Percentiles rank a stretch among this genome's conserved stretches.
Conservation (phyloP, 179 eudicot species). For the Carnegiea gigantea region DNA sequence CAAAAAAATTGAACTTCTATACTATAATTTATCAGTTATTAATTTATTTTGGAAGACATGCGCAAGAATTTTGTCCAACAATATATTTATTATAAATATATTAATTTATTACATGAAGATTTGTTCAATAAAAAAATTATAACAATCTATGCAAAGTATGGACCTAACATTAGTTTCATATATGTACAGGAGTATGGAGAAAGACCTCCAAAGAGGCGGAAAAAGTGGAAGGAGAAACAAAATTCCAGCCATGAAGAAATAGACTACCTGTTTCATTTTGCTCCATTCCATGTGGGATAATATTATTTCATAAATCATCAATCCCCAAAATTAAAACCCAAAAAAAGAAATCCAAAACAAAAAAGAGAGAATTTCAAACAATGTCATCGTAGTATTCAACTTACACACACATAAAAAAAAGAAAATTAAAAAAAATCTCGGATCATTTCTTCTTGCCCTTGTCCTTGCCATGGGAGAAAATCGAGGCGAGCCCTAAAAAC, state of each 20-base stretch:
- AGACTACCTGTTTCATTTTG: constrained; percentile 28
- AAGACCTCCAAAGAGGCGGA: neutral
- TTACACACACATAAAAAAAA: neutral
- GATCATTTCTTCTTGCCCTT: constrained; percentile 29
- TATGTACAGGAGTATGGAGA: neutral
- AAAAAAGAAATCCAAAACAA: neutral
- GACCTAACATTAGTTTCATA: too few relatives aligned
- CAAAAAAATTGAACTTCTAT: too few relatives aligned
- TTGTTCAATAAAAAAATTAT: too few relatives aligned
- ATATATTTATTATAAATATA: too few relatives aligned
- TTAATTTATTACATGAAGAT: too few relatives aligned
- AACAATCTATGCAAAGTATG: too few relatives aligned
- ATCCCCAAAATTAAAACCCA: neutral
- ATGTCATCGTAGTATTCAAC: neutral
- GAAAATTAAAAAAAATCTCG: neutral
- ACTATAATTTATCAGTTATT: too few relatives aligned
- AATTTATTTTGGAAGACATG: too few relatives aligned
- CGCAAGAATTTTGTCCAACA: too few relatives aligned
- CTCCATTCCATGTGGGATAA: constrained; percentile 32
- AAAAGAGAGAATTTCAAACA: constrained; percentile 1
- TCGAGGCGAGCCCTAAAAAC: constrained; percentile 33
- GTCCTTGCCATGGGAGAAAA: constrained; percentile 33
- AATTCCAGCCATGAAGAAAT: constrained; percentile 36
- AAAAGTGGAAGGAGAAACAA: neutral
- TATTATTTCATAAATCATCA: constrained; percentile 12